Base-by-base conservation (phyloP, 768 basidiomycete genomes). In the Glaciozyma martinii region DNA sequence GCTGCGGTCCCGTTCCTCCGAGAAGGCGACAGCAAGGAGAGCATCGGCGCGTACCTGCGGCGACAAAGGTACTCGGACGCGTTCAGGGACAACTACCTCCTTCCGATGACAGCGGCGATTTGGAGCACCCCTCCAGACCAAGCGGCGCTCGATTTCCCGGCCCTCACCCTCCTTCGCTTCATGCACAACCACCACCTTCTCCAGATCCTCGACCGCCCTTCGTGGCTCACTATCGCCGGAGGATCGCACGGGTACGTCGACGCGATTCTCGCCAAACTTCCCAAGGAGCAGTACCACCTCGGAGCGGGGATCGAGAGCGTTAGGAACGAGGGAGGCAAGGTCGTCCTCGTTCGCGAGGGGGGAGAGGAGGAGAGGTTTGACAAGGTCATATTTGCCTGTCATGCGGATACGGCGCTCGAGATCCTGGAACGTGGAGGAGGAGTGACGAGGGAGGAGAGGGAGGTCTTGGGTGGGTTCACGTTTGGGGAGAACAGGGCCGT, bases 51-150 rank as follows among this genome's bases (percentile, higher is more conserved):
- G 53, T 85, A 84, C 59, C 76, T 84, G 15, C 78, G 82, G 4
- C 79, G 81, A 56, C 82, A 87, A 62, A 83, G 83, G 1, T 88
- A 87, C 74, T 86, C 86, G 9, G 76, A 81, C 21, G 80, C 81
- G 0, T 89, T 89, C 76, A 78, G 81, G 44, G 84, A 89, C 68
- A 82, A 89, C 74, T 89, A 88, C 73, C 79, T 89, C 29, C 82
- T 89, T 63, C 86, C 86, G 0, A 86, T 89, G 86, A 87, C 85
- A 12, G 86, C 86, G 1, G 85, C 86, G 3, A 84, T 89, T 47
- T 89, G 87, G 87, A 87, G 83, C 53, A 88, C 86, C 0, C 84
- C 86, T 1, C 84, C 87, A 13, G 83, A 84, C 66, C 81, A 82
- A 71, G 87, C 85, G 67, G 80, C 82, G 4, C 75, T 84, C 57